Conservation (phyloP, 106 monocot species). For the Xerophyta viscosa region DNA sequence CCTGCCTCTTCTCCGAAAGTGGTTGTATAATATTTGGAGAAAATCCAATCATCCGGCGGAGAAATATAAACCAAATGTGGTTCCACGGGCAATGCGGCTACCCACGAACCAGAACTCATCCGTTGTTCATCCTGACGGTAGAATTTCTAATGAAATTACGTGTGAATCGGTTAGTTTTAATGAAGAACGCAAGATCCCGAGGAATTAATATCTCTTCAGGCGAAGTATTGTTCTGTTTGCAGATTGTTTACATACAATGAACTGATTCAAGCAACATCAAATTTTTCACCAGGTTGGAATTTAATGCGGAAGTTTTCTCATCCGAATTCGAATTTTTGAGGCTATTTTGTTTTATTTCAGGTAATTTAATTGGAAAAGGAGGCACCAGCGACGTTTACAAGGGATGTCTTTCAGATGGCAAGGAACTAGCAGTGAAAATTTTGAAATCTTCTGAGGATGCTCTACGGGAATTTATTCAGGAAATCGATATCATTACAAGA, state of each 20-base stretch:
- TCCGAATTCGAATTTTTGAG: too few species aligned
- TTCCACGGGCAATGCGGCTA: conserved; percentile 53
- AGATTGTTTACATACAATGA: conserved; percentile 60
- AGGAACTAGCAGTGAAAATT: conserved; percentile 63
- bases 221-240: conserved; percentile 52
- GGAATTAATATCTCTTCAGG: conserved; percentile 35
- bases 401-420: conserved; percentile 34
- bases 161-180: neutral
- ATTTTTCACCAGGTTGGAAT: conserved; percentile 71
- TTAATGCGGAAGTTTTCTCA: too few species aligned
- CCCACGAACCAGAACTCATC: conserved; percentile 32
- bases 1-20: conserved; percentile 45
- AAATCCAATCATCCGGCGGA: conserved; percentile 3
- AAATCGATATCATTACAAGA: conserved; percentile 64
- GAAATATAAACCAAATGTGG: conserved; percentile 24
- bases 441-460: conserved; percentile 46
- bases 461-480: conserved; percentile 46
- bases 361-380: conserved; percentile 60
- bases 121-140: conserved; percentile 23
- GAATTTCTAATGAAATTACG: too few species aligned
- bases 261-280: conserved; percentile 45
- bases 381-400: conserved; percentile 66
- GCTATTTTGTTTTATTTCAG: conserved; percentile 19
- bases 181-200: conserved; percentile 18
- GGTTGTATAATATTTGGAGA: conserved; percentile 13